A percentile compares a stretch with the other conserved stretches of the same genome.
Evolutionary conservation across 176 grass and related monocot genomes (phyloP).

Genomic region (Elaeis guineensis): DNA sequence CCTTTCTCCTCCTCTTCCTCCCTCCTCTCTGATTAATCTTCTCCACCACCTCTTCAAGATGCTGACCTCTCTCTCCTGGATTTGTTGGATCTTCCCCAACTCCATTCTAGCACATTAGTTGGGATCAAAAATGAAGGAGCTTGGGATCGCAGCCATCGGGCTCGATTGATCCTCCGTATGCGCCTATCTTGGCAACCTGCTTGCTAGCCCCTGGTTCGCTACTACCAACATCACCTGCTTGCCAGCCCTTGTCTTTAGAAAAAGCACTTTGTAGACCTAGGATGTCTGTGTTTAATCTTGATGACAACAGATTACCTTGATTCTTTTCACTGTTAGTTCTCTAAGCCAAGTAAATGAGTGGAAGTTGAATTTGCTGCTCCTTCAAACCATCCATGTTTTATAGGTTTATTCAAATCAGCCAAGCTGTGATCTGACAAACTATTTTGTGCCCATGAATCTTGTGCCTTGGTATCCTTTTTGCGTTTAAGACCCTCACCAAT

Average conservation of each 20-base stretch:
- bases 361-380: too few species aligned
- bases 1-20: too few species aligned
- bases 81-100: too few species aligned
- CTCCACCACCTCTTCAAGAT: slow-evolving; percentile 11
- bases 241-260: not conserved
- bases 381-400: slow-evolving; percentile 20
- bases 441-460: slow-evolving; percentile 11
- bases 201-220: not conserved
- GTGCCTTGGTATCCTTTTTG: slow-evolving; percentile 25
- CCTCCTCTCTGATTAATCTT: too few species aligned
- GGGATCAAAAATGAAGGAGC: slow-evolving; percentile 1
- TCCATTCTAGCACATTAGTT: slow-evolving; percentile 17
- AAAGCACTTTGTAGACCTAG: not conserved
- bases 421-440: not conserved
- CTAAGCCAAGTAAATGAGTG: too few species aligned
- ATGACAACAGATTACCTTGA: too few species aligned
- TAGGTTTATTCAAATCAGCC: slow-evolving; percentile 8
- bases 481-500: slow-evolving; percentile 10
- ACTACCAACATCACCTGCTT: not conserved
- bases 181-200: not conserved
- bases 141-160: slow-evolving; percentile 4
- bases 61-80: too few species aligned
- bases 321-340: too few species aligned
- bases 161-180: slow-evolving; percentile 9
- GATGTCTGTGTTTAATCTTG: too few species aligned